These are phyloP conservation scores for Kwoniella dejecticola DNA, from an alignment of 768 basidiomycete genomes.

Conservation along the genomic window DNA sequence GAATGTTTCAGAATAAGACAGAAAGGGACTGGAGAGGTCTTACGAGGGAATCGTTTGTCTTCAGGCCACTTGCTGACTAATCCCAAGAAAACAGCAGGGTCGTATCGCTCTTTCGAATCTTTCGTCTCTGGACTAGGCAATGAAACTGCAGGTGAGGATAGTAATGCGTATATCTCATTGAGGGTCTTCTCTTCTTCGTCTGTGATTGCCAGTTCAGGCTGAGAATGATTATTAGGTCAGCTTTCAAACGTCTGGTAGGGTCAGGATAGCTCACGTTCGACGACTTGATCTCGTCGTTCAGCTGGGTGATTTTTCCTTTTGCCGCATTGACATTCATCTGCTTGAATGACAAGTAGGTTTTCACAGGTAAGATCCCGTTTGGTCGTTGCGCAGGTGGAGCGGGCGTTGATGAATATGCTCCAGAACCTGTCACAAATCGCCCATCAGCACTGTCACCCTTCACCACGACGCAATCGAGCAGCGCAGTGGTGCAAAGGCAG, in stretches of 20 bases:
- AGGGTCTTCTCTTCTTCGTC: conserved; percentile 40
- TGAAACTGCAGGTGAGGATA: conserved; percentile 27
- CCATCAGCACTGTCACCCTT: conserved; percentile 58
- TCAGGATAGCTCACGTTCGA: conserved; percentile 13
- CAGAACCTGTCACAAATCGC: conserved; percentile 29
- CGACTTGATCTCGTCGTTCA: conserved; percentile 68
- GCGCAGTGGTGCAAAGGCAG: no score
- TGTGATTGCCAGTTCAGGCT: conserved; percentile 33
- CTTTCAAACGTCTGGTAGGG: background rate
- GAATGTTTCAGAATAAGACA: no score
- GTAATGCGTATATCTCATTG: conserved; percentile 34
- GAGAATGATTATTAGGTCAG: background rate
- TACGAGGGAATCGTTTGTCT: conserved; percentile 52
- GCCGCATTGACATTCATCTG: conserved; percentile 66
- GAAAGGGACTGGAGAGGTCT: conserved; percentile 13
- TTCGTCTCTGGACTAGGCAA: conserved; percentile 28
- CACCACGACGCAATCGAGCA: no score
- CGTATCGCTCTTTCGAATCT: conserved; percentile 35
- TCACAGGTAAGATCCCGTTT: conserved; percentile 51
- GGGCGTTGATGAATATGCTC: conserved; percentile 55
- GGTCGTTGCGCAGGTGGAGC: conserved; percentile 47
- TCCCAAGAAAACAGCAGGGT: conserved; percentile 26
- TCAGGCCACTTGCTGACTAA: conserved; percentile 43
- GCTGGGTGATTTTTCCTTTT: conserved; percentile 70
- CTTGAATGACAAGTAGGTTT: conserved; percentile 73